Evolutionary conservation across 2,329 filamentous ascomycete genomes (phyloP), one percentile per base, ranked within the genome.

Genomic region (Neoscytalidium dimidiatum): DNA sequence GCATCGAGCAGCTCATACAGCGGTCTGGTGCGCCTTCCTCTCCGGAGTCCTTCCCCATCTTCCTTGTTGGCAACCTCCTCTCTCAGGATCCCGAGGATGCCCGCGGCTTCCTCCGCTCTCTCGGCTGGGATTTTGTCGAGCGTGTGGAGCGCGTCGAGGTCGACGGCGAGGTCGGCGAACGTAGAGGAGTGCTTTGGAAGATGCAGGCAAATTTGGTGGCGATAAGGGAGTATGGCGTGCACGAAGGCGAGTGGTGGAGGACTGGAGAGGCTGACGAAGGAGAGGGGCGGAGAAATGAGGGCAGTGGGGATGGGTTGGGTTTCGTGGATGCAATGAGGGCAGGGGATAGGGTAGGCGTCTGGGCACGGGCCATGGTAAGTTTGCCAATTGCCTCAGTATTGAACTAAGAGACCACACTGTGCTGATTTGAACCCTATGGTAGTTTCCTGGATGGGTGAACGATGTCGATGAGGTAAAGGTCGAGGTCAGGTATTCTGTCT

Each of bases 301-400:
- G 35, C 4, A 51, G 44, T 11, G 74, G 74, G 0, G 67, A 61
- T 17, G 74, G 73, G 1, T 64, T 72, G 5, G 72, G 70, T 0
- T 74, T 76, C 58, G 26, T 77, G 23, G 46, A 70, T 7, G 67
- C 63, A 44, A 61, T 77, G 58, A 64, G 62, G 43, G 67, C 70
- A 4, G 73, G 72, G 6, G 75, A 77, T 66, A 57, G 62, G 14
- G 38, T 77, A 6, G 35, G 74, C 6, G 66, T 77, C 0, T 75
- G 73, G 74, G 74, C 74, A 0, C 68, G 74, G 41, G 74, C 74
- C 3, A 75, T 74, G 70, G 74, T 74, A 67, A 38, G 71, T 67
- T 38, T 31, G 44, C 14, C 26, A 14, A 17, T 19, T 43, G 23
- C 28, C 21, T 26, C 3, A 3, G 9, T 33, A 2, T 51, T 23